Conservation (phyloP, 2,329 filamentous ascomycete species). For the Sclerotinia spermophila region DNA sequence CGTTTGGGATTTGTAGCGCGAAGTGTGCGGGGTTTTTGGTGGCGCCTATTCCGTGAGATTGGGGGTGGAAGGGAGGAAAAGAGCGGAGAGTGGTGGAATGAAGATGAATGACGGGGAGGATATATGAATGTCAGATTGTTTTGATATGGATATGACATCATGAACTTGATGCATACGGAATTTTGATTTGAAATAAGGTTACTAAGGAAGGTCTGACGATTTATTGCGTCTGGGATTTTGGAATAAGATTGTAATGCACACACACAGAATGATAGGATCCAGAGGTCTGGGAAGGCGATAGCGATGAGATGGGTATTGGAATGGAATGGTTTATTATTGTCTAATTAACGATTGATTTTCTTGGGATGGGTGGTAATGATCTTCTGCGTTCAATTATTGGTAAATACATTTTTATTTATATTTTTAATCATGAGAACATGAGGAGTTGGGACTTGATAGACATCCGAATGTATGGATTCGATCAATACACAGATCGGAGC, state of each 20-base stretch:
- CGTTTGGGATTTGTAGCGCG: slow-evolving; percentile 2
- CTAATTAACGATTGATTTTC: not conserved
- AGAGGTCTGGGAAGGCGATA: not conserved
- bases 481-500: not conserved
- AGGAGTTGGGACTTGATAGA: too few relatives aligned
- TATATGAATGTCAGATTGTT: not conserved
- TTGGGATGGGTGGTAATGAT: not conserved
- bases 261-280: fast-evolving
- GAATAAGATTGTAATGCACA: not conserved
- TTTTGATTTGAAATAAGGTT: too few relatives aligned
- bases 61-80: not conserved
- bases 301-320: not conserved
- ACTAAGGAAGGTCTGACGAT: not conserved
- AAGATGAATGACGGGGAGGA: not conserved
- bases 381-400: not conserved
- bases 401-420: too few relatives aligned
- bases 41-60: slow-evolving; percentile 1
- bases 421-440: too few relatives aligned
- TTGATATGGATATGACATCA: not conserved
- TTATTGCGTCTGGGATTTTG: not conserved
- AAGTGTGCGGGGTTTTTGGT: not conserved
- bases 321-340: not conserved
- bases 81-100: not conserved
- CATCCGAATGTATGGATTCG: too few relatives aligned
- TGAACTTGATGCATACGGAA: not conserved